phyloP scores from a whole-genome alignment of 2,329 filamentous ascomycete genomes.

The Didymellaceae sp. region DNA sequence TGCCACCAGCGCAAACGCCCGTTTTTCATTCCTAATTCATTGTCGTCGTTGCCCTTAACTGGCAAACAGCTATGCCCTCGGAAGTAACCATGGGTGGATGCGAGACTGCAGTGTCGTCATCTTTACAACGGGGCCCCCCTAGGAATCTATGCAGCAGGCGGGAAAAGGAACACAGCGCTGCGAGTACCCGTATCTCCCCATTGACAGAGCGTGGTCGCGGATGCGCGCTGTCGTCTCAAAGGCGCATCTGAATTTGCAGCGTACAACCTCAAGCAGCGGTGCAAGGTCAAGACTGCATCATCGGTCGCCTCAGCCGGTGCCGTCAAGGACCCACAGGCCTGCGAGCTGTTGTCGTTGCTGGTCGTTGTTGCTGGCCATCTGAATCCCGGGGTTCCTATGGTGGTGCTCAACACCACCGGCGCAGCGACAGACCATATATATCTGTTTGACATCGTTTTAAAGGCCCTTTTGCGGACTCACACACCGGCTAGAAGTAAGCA shows the following conservation, averaged over 20 bases:
- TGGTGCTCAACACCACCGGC: constrained; percentile 1
- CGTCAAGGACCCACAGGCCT: constrained; percentile 19
- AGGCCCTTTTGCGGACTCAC: constrained; percentile 46
- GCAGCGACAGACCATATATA: constrained; percentile 38
- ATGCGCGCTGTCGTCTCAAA: constrained; percentile 22
- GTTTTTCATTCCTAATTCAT: background rate
- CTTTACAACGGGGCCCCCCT: background rate
- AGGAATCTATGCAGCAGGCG: constrained; percentile 1
- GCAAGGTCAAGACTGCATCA: constrained; percentile 26
- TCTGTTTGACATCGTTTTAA: constrained; percentile 28
- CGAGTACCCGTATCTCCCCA: constrained; percentile 16
- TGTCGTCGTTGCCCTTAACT: background rate
- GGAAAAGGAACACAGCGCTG: constrained; percentile 8
- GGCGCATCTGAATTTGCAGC: constrained; percentile 13
- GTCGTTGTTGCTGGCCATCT: background rate
- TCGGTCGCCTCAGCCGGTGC: constrained; percentile 18
- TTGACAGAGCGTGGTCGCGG: constrained; percentile 4
- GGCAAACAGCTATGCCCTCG: background rate
- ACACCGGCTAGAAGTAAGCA: constrained; percentile 21
- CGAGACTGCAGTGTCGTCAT: constrained; percentile 1
- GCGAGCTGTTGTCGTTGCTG: constrained; percentile 7
- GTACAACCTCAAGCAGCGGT: constrained; percentile 17
- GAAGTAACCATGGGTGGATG: background rate
- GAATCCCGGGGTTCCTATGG: background rate
- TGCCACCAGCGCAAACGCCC: background rate